Conservation (phyloP, 805 yeast genomes). For the Metschnikowia gruessii region DNA sequence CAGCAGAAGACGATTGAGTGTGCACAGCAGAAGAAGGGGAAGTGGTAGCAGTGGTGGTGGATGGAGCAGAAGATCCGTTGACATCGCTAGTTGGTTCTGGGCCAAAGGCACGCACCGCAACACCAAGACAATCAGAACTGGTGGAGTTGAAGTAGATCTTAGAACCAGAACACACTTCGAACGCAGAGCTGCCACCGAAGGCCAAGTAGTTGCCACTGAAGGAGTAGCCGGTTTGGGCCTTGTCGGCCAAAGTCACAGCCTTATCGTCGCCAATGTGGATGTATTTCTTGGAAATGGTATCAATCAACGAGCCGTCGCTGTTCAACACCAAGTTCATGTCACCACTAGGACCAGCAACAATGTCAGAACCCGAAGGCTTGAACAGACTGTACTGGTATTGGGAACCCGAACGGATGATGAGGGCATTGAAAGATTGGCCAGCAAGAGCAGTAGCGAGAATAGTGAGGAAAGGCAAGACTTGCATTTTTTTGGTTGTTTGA, state of each 20-base stretch:
- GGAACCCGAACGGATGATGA: slow-evolving; percentile 28
- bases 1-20: neutral
- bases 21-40: too few relatives aligned
- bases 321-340: slow-evolving; percentile 21
- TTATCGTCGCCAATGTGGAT: slow-evolving; percentile 15
- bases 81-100: slow-evolving; percentile 3
- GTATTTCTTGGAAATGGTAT: slow-evolving; percentile 19
- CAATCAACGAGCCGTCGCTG: slow-evolving; percentile 25
- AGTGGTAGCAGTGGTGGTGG: neutral
- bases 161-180: slow-evolving; percentile 3
- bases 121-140: slow-evolving; percentile 5
- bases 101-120: slow-evolving; percentile 9
- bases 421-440: slow-evolving; percentile 20
- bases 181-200: slow-evolving; percentile 6
- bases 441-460: slow-evolving; percentile 27
- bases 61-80: slow-evolving; percentile 1
- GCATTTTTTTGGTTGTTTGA: slow-evolving; percentile 5
- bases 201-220: slow-evolving; percentile 12
- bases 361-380: slow-evolving; percentile 10
- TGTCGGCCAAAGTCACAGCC: slow-evolving; percentile 9
- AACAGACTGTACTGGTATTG: slow-evolving; percentile 21
- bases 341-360: slow-evolving; percentile 14
- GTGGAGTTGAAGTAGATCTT: slow-evolving; percentile 2
- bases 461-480: slow-evolving; percentile 20
- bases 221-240: slow-evolving; percentile 14